Evolutionary conservation across 202 grass and related monocot species (phyloP).

Genomic region (Hordeum pubiflorum): DNA sequence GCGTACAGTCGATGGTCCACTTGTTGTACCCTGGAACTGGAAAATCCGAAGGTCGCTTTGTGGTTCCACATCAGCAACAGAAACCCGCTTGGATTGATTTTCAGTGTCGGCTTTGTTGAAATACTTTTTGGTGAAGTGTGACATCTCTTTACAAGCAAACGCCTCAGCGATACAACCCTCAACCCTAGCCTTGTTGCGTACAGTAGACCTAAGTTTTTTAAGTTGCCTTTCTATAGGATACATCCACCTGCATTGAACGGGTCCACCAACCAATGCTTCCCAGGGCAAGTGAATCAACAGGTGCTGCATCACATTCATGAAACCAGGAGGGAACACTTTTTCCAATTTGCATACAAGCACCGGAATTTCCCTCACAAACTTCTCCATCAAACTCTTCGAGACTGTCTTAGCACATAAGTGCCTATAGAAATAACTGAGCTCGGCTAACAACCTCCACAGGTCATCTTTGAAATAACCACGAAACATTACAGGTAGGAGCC

Average conservation of each 20-base stretch:
- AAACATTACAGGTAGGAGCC: not conserved
- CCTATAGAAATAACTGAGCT: not conserved
- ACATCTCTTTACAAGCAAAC: too few relatives aligned
- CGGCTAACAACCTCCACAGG: not conserved
- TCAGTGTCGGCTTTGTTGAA: too few relatives aligned
- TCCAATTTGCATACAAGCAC: too few relatives aligned
- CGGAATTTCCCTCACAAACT: not conserved
- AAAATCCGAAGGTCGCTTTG: too few relatives aligned
- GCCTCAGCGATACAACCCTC: not conserved
- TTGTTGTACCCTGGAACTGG: too few relatives aligned
- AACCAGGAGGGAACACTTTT: too few relatives aligned
- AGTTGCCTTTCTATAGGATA: not conserved
- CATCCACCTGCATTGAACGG: not conserved
- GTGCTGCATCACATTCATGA: not conserved
- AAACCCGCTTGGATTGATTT: too few relatives aligned
- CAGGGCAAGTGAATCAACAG: not conserved
- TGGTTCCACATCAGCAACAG: too few relatives aligned
- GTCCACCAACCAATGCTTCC: not conserved
- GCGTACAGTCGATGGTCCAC: too few relatives aligned
- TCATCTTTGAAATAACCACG: not conserved
- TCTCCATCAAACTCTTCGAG: not conserved
- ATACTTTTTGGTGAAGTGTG: too few relatives aligned
- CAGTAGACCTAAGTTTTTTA: not conserved
- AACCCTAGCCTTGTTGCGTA: not conserved
- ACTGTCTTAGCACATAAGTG: not conserved